Percentiles rank a stretch among this genome's conserved stretches.
Conservation (phyloP, 73 alveolate genomes). For the Paramecium pentaurelia region DNA sequence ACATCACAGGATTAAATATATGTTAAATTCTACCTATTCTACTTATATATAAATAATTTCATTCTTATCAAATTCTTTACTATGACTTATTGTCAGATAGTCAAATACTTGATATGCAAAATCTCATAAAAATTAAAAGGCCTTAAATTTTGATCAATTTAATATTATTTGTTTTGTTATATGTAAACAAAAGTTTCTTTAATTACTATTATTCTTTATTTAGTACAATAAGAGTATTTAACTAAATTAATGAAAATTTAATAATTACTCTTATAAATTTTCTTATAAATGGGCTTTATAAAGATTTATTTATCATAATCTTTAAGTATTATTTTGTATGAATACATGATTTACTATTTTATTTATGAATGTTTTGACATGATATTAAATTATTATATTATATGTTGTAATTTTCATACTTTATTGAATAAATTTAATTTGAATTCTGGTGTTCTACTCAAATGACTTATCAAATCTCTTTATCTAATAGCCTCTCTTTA, state of each 20-base stretch:
- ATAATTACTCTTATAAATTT: slow-evolving; percentile 45
- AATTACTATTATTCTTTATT: not conserved
- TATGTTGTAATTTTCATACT: not conserved
- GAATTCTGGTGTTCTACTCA: slow-evolving; percentile 28
- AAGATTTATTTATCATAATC: slow-evolving; percentile 84
- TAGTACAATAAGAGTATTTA: not conserved
- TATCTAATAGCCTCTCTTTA: not conserved
- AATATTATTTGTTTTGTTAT: slow-evolving; percentile 81
- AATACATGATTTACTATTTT: slow-evolving; percentile 83
- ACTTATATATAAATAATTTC: slow-evolving; percentile 64
- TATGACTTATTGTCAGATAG: slow-evolving; percentile 44
- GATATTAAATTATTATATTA: not conserved
- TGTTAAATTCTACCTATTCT: slow-evolving; percentile 66
- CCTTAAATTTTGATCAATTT: slow-evolving; percentile 84
- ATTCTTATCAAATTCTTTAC: slow-evolving; percentile 19
- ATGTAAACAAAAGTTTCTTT: slow-evolving; percentile 36
- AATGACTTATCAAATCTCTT: not conserved
- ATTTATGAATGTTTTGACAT: slow-evolving; percentile 92
- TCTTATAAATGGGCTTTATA: slow-evolving; percentile 51
- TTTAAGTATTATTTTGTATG: slow-evolving; percentile 81
- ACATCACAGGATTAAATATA: slow-evolving; percentile 62
- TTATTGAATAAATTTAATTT: slow-evolving; percentile 3
- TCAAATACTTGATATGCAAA: slow-evolving; percentile 61
- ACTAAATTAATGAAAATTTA: not conserved
- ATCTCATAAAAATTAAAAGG: slow-evolving; percentile 83